Evolutionary conservation across 2,329 filamentous ascomycete species (phyloP).

Genomic region (Beauveria sp.): DNA sequence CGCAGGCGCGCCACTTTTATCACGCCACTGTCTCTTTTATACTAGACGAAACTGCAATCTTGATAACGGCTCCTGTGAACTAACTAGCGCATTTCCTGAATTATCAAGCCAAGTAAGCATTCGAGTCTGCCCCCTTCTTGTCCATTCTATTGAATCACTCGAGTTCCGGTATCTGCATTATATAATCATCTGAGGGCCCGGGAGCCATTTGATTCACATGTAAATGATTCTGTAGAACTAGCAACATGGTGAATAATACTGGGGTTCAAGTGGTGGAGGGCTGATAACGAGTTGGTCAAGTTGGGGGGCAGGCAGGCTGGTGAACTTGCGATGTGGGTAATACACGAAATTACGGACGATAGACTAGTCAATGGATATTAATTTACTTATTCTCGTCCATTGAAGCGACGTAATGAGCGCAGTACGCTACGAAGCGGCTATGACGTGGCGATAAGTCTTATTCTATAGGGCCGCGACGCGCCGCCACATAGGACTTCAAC

Average conservation of each 20-base stretch:
- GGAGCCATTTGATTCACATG: neutral
- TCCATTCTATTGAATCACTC: neutral
- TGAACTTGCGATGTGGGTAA: no score
- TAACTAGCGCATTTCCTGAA: no score
- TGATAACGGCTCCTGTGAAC: neutral
- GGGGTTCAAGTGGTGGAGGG: neutral
- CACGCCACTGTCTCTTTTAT: neutral
- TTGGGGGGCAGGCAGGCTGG: no score
- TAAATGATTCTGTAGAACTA: neutral
- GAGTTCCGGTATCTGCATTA: neutral
- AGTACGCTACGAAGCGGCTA: neutral
- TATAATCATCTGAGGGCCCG: neutral
- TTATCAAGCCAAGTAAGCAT: neutral
- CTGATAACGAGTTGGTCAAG: no score
- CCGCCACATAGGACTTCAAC: neutral
- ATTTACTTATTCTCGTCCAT: neutral
- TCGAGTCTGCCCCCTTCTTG: neutral
- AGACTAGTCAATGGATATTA: neutral
- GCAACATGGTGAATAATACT: no score
- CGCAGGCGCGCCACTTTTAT: neutral
- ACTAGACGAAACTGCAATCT: neutral
- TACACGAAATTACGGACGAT: no score
- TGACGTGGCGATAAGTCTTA: neutral
- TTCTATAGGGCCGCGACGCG: neutral
- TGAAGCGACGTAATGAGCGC: neutral